phyloP scores from a whole-genome alignment of 805 yeast species.

The Suhomyces vadensis region DNA sequence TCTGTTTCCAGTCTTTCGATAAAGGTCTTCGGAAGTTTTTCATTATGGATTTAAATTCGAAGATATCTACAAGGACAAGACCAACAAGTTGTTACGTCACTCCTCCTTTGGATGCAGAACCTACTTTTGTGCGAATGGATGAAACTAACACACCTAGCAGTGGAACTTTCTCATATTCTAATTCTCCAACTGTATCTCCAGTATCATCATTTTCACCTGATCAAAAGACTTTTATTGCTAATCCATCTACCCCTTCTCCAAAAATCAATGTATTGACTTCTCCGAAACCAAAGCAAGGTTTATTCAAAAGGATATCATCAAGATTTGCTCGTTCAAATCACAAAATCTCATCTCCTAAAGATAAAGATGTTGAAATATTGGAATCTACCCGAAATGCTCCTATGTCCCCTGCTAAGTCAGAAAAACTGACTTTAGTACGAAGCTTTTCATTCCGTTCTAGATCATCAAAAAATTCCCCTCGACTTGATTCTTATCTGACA shows the following conservation, averaged over 20 bases:
- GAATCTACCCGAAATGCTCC: neutral
- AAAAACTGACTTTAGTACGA: conserved; percentile 2
- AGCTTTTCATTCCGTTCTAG: conserved; percentile 8
- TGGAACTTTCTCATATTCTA: conserved; percentile 10
- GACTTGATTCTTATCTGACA: neutral
- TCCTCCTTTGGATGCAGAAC: conserved; percentile 15
- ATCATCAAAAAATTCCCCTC: neutral
- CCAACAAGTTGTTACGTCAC: conserved; percentile 20
- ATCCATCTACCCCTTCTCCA: neutral
- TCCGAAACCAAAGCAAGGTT: conserved; percentile 1
- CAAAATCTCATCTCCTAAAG: neutral
- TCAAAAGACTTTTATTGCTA: neutral
- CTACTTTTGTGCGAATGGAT: conserved; percentile 2
- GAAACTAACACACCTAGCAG: conserved; percentile 9
- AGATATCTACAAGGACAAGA: conserved; percentile 4
- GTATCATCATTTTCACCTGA: conserved; percentile 8
- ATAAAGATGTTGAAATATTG: neutral
- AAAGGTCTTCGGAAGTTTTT: neutral
- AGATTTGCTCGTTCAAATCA: neutral
- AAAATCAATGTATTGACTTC: neutral
- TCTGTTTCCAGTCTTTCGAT: neutral
- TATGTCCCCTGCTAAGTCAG: neutral
- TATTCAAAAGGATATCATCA: conserved; percentile 3
- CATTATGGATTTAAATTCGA: neutral
- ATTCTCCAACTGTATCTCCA: conserved; percentile 6